Evolutionary conservation across 805 yeast species (phyloP), one percentile per base, ranked within the genome.

Genomic region (Saccharomycopsis fodiens): DNA sequence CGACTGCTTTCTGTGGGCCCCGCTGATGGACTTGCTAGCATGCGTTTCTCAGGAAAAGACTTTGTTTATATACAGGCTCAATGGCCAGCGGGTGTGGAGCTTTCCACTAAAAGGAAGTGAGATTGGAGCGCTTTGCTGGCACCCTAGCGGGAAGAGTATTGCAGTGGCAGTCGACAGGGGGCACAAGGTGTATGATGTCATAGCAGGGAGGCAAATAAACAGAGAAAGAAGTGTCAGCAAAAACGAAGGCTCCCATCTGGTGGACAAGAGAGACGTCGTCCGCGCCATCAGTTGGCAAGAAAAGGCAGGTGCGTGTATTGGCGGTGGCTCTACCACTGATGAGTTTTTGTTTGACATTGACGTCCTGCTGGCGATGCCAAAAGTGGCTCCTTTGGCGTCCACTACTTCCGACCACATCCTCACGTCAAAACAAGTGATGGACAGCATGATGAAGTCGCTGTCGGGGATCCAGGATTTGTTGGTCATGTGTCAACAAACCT

Each of bases 21-120:
- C 82, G 1, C 62, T 70, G 7, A 70, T 76, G 68, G 74, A 74
- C 51, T 64, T 76, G 27, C 51, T 81, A 29, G 72, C 78, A 4
- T 57, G 78, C 2, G 65, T 77, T 7, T 57, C 58, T 23, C 49
- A 44, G 7, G 61, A 74, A 59, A 83, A 80, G 46, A 48, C 65
- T 46, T 58, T 78, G 3, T 67, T 76, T 65, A 69, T 79, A 7
- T 75, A 72, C 52, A 68, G 85, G 40, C 59, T 70, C 35, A 73
- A 70, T 47, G 82, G 80, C 1, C 73, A 72, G 48, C 54, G 73
- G 17, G 73, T 77, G 3, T 77, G 76, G 67, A 67, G 76, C 13
- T 60, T 72, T 30, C 44, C 46, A 10, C 23, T 44, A 21, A 45
- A 35, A 37, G 17, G 35, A 17, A n/a, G 15, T 29, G 34, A 19